A percentile compares a stretch with the other conserved stretches of the same genome.
These are phyloP conservation scores for Cladosporium velox DNA, from an alignment of 2,329 filamentous ascomycete species.

Conservation along the genomic window DNA sequence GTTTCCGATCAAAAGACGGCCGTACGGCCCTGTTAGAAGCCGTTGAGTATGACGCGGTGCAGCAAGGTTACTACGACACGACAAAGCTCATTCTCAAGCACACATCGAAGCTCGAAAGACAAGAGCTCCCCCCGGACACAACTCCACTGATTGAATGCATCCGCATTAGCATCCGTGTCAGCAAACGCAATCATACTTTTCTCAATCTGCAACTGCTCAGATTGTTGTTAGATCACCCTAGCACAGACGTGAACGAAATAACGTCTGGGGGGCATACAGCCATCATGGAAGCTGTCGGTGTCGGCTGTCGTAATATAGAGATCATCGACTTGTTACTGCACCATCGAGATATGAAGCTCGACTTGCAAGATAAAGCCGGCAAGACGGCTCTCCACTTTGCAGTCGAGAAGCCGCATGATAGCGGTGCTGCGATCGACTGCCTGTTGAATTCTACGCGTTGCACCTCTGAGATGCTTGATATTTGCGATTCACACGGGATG, in stretches of 20 bases:
- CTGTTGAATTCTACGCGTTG: neutral
- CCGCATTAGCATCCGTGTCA: neutral
- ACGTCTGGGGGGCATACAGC: neutral
- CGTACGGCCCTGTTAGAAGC: neutral
- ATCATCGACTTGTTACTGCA: neutral
- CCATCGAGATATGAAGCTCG: neutral
- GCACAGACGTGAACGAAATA: neutral
- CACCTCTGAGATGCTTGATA: neutral
- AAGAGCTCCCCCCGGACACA: neutral
- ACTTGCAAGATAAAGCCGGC: neutral
- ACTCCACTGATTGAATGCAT: constrained; percentile 4
- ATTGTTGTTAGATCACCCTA: neutral
- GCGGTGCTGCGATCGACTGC: neutral
- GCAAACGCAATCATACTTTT: neutral
- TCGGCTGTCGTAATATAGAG: neutral
- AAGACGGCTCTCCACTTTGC: neutral
- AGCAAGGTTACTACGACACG: neutral
- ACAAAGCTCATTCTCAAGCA: neutral
- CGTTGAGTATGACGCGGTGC: neutral
- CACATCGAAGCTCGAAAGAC: too few relatives aligned
- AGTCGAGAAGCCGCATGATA: neutral
- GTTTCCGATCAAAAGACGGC: neutral
- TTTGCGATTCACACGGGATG: neutral
- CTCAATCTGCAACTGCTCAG: neutral
- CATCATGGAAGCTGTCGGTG: neutral